Evolutionary conservation across 176 grass and related monocot genomes (phyloP), one percentile per base, ranked within the genome.

Genomic region (Stipa capillata): DNA sequence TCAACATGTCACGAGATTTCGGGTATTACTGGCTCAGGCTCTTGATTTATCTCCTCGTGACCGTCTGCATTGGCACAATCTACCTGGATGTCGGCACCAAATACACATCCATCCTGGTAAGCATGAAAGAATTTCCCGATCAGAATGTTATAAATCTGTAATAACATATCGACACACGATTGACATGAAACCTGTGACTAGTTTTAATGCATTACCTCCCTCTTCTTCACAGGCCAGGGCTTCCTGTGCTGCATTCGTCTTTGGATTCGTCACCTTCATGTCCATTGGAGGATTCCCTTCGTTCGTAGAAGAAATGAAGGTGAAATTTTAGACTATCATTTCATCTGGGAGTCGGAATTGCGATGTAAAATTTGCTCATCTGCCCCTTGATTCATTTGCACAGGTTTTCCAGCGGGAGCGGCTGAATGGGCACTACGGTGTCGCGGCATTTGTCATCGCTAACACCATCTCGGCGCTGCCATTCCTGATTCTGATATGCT

Each of bases 291-390:
- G 97, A 72, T 99, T 99, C 34, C 97, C 97, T 71, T 99, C 97
- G 5, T 99, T 99, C 45, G 97, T 99, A 8, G 97, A 99, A 88
- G 97, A 99, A 85, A 99, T 99, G 97, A 99, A 99, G 97, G 97
- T 99, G 80, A 85, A 69, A 36, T 15, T 70, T 57, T 51, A 40
- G 13, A 53, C 6, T 2, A 16, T 15, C 11, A 33, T 87, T 80
- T 79, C 69, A 78, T 54, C 31, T 44, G 1, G 25, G 61, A 36
- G 21, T 7, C 37, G 28, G 20, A 75, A 58, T 4, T 45, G 8
- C 44, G 15, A 55, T 78, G 36, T 15, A 39, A 65, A 64, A 37
- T 80, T 77, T 59, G n/a, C 68, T 77, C 29, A 89, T 29, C 36
- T 64, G 32, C 27, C 23, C 2, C 25, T 76, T 25, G 5, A 54